Conservation (phyloP, 208 protist genomes). For the Angomonas deanei region DNA sequence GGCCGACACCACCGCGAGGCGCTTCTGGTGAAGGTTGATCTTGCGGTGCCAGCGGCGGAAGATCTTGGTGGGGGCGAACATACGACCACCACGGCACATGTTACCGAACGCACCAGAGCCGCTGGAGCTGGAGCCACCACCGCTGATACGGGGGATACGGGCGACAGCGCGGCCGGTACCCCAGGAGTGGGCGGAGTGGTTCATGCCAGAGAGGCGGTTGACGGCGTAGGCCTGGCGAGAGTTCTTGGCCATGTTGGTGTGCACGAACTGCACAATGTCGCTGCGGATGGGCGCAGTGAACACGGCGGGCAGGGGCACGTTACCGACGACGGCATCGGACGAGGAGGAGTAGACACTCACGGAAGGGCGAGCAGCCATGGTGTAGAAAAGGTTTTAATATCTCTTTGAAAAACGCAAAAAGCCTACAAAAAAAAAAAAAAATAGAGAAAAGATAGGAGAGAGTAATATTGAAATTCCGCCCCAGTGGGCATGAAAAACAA, state of each 20-base stretch:
- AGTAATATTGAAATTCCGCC: background rate
- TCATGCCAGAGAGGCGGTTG: conserved; percentile 92
- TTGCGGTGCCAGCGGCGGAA: conserved; percentile 97
- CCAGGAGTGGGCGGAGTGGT: conserved; percentile 98
- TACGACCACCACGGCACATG: conserved; percentile 98
- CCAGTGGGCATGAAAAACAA: background rate
- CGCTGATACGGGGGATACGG: conserved; percentile 98
- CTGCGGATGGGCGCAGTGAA: conserved; percentile 82
- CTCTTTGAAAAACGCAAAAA: conserved; percentile 7
- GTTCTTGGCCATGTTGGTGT: conserved; percentile 81
- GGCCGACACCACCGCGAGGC: conserved; percentile 97
- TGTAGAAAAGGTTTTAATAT: conserved; percentile 8
- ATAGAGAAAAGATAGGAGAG: background rate
- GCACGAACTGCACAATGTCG: conserved; percentile 91
- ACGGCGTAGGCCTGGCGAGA: conserved; percentile 96
- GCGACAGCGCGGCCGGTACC: conserved; percentile 99
- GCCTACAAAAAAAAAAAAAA: background rate
- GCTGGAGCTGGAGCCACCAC: conserved; percentile 96
- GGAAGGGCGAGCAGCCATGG: conserved; percentile 78
- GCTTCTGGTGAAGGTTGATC: conserved; percentile 96
- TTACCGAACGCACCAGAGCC: conserved; percentile 99
- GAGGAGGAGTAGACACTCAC: conserved; percentile 86
- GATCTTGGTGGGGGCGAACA: conserved; percentile 98
- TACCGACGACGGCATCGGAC: conserved; percentile 71
- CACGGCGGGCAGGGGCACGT: conserved; percentile 68